These are phyloP conservation scores for Pseudogymnoascus pannorum DNA, from an alignment of 2,329 filamentous ascomycete species.

Conservation along the genomic window DNA sequence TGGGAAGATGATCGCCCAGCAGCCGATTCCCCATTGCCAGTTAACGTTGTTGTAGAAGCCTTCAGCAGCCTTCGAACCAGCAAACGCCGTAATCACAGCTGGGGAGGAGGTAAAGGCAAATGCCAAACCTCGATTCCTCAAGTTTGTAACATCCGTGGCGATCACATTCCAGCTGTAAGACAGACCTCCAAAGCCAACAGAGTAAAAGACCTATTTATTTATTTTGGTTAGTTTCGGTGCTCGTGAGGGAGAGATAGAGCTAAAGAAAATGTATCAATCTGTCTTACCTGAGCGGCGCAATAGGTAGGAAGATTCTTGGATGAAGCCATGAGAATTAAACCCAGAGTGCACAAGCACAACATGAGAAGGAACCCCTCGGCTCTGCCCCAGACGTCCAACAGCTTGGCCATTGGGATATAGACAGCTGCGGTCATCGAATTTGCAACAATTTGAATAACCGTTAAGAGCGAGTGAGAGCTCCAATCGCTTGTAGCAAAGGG, in stretches of 20 bases:
- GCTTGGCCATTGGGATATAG: constrained; percentile 59
- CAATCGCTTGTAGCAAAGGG: constrained; percentile 23
- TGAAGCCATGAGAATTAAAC: constrained; percentile 58
- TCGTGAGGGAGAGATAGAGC: neutral
- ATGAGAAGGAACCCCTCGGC: constrained; percentile 57
- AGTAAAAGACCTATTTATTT: constrained; percentile 50
- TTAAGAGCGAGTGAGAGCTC: constrained; percentile 19
- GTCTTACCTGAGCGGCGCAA: constrained; percentile 37
- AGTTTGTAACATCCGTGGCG: constrained; percentile 56
- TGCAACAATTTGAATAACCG: constrained; percentile 47
- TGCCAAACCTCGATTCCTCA: constrained; percentile 50
- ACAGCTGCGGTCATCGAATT: constrained; percentile 50
- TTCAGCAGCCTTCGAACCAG: constrained; percentile 49
- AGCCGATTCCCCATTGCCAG: constrained; percentile 62
- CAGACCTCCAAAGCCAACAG: constrained; percentile 53
- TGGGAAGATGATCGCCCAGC: constrained; percentile 58
- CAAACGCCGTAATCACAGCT: constrained; percentile 58
- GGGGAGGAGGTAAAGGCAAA: constrained; percentile 55
- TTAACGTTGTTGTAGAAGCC: constrained; percentile 44
- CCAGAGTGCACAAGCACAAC: constrained; percentile 43
- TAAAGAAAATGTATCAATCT: neutral
- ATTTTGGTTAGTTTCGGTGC: neutral
- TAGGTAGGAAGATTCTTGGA: constrained; percentile 53
- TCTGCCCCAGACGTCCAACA: constrained; percentile 61
- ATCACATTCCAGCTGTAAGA: constrained; percentile 56